Conservation (phyloP, 2,329 filamentous ascomycete species). For the Penicillium sp. region DNA sequence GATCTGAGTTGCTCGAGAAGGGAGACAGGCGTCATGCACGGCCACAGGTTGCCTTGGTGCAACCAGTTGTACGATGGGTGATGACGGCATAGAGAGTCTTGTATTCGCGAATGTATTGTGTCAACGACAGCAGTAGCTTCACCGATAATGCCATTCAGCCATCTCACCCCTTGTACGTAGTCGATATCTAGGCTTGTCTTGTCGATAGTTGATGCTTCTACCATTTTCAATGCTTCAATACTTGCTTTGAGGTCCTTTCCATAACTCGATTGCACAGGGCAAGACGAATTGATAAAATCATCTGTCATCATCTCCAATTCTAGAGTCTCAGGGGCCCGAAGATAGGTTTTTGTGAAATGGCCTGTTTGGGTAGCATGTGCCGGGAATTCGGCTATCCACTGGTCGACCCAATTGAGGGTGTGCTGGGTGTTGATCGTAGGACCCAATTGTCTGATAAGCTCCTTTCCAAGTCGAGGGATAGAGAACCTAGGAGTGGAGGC, state of each 20-base stretch:
- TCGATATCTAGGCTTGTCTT: neutral
- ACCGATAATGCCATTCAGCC: neutral
- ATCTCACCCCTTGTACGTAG: neutral
- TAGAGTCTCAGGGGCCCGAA: neutral
- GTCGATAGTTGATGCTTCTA: neutral
- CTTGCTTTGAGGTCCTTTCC: neutral
- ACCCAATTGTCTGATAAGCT: neutral
- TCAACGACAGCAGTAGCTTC: neutral
- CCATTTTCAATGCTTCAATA: neutral
- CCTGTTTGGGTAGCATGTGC: neutral
- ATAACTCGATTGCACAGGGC: neutral
- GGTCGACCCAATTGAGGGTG: neutral
- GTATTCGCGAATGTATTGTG: neutral
- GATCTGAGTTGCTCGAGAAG: conserved; percentile 44
- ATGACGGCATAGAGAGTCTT: neutral
- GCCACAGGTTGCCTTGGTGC: conserved; percentile 31
- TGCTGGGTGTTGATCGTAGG: neutral
- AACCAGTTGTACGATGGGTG: neutral
- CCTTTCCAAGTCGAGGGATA: neutral
- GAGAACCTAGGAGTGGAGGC: neutral
- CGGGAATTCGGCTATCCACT: neutral
- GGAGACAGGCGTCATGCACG: conserved; percentile 35
- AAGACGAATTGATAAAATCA: neutral
- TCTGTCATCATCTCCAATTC: neutral
- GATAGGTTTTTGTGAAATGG: neutral